Evolutionary conservation across 805 yeast species (phyloP), one percentile per base, ranked within the genome.

Genomic region (Saccharomycopsis synnaedendra): DNA sequence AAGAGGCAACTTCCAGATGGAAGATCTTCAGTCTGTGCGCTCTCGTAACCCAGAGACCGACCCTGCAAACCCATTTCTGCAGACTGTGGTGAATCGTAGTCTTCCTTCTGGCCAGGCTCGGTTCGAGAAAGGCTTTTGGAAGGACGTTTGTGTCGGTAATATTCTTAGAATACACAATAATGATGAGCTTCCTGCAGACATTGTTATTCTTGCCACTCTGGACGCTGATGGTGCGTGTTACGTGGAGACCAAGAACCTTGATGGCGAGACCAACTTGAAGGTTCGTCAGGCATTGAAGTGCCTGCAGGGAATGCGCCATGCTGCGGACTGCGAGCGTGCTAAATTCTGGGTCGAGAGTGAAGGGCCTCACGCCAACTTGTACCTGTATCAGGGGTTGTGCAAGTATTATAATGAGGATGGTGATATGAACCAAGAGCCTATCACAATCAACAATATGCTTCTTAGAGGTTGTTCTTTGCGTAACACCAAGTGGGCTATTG

Each of bases 401-500:
- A 75, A 72, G 54, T 76, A 72, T 67, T 66, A 66, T 43, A 74
- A 73, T 44, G 62, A 63, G 33, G 59, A 59, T 3, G 61, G 60
- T 32, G 68, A 66, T 45, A 53, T 62, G 10, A 55, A 62, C 37
- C 72, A 78, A 61, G 93, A 84, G 61, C 74, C 89, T 4, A 73
- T 51, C 11, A 48, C 43, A 3, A 78, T 81, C 57, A 80, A 82
- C 60, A 83, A 84, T 58, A 57, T 83, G 60, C 63, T 85, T 39
- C 63, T 85, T 39, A 75, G 94, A 66, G 94, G 94, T 30, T 82
- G 86, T 57, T 70, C 76, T n/a, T 65, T 85, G 47, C 73, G 93
- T 65, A 85, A 85, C 58, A 84, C 93, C 1, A 82, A 80, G 62
- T 85, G 93, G 93, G 87, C 76, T 29, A 71, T 84, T 60, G 93